phyloP scores from a whole-genome alignment of 108 stramenopile species.

The Parietichytrium sp. region DNA sequence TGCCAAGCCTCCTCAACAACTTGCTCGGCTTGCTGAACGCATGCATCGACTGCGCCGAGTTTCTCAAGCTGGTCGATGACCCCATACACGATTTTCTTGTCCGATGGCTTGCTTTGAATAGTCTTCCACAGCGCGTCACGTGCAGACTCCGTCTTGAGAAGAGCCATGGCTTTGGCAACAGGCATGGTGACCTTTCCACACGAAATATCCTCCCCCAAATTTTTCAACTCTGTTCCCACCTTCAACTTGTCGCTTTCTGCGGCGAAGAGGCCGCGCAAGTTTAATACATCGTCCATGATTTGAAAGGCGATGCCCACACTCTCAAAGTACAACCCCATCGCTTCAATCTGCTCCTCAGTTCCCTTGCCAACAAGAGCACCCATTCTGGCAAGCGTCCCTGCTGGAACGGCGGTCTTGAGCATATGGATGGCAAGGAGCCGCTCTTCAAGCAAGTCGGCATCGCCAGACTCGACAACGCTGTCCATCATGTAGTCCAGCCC shows the following conservation, averaged over 20 bases:
- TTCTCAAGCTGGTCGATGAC: slow-evolving; percentile 27
- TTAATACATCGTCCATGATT: slow-evolving; percentile 48
- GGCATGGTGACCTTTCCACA: slow-evolving; percentile 43
- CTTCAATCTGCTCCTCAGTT: slow-evolving; percentile 34
- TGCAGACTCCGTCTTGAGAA: not conserved
- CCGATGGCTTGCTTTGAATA: slow-evolving; percentile 7
- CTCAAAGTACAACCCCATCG: slow-evolving; percentile 43
- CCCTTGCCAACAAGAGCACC: slow-evolving; percentile 42
- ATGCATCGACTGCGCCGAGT: slow-evolving; percentile 21
- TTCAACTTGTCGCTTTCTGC: slow-evolving; percentile 34
- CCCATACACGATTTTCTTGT: not conserved
- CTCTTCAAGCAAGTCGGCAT: slow-evolving; percentile 28
- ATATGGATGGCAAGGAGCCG: slow-evolving; percentile 39
- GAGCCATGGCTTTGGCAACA: slow-evolving; percentile 38
- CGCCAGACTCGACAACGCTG: slow-evolving; percentile 26
- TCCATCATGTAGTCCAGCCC: slow-evolving; percentile 46
- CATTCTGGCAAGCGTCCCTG: slow-evolving; percentile 43
- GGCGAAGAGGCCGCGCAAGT: slow-evolving; percentile 42
- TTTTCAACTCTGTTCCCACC: not conserved
- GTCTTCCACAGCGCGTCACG: slow-evolving; percentile 8
- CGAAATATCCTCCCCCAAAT: slow-evolving; percentile 40
- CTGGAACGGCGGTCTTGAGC: slow-evolving; percentile 46
- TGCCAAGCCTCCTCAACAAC: slow-evolving; percentile 44
- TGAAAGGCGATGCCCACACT: slow-evolving; percentile 42
- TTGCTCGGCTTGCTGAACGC: not conserved